Conservation (phyloP, 192 early-diverging fungal genomes). For the Podila verticillata region DNA sequence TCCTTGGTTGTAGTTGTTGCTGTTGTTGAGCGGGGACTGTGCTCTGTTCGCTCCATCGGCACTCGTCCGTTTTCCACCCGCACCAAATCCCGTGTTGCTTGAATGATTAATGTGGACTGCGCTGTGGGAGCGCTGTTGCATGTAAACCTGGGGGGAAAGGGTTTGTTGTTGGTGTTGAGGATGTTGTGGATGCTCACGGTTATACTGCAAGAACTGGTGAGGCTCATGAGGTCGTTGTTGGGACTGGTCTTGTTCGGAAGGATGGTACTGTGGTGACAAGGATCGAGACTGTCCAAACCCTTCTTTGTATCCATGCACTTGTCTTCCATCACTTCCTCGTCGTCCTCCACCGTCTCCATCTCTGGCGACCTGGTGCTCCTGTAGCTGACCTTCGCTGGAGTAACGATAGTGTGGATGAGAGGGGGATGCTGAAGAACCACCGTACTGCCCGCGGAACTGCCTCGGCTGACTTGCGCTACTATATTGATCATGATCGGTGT, state of each 20-base stretch:
- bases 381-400: no score
- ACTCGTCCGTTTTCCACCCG: no score
- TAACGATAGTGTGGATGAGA: no score
- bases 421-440: no score
- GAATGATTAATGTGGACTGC: not conserved
- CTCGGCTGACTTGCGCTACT: no score
- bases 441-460: no score
- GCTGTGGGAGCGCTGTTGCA: not conserved
- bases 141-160: slow-evolving; percentile 1
- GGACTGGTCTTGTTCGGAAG: not conserved
- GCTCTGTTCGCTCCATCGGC: no score
- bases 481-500: no score
- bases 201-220: not conserved
- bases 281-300: not conserved
- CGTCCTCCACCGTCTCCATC: not conserved
- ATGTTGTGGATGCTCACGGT: not conserved
- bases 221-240: not conserved
- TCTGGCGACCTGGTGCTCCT: no score
- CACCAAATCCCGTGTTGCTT: no score
- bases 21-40: no score
- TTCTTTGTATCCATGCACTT: not conserved
- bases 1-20: no score
- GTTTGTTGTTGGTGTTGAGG: not conserved
- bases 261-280: not conserved
- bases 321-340: not conserved